Evolutionary conservation across 139 green algal genomes (phyloP).

Genomic region (Haematococcus sp.): DNA sequence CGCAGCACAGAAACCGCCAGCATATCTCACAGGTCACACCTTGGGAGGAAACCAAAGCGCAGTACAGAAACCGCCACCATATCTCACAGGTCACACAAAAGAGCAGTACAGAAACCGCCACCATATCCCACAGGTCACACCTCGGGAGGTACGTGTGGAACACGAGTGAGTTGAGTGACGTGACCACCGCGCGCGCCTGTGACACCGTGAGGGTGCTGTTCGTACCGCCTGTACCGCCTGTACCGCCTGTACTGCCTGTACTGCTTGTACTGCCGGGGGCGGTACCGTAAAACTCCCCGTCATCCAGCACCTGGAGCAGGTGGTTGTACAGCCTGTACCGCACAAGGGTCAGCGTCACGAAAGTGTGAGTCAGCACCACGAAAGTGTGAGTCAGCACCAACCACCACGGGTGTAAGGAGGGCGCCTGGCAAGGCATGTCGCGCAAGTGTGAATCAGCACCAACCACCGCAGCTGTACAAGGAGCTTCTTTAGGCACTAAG

Average conservation of each 20-base stretch:
- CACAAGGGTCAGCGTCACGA: slow-evolving; percentile 1
- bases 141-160: slow-evolving; percentile 62
- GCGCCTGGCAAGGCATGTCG: neutral
- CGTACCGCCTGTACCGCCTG: slow-evolving; percentile 34
- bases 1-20: no score
- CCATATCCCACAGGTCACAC: slow-evolving; percentile 2
- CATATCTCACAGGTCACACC: no score
- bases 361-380: neutral
- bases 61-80: no score
- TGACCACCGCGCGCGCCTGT: slow-evolving; percentile 62
- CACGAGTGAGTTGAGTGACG: slow-evolving; percentile 74
- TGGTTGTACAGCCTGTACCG: slow-evolving; percentile 52
- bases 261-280: neutral
- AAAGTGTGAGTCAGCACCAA: neutral
- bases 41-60: no score
- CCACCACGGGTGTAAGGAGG: neutral
- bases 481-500: no score
- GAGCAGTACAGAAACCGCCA: neutral
- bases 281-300: slow-evolving; percentile 74
- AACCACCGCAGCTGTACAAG: no score
- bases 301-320: slow-evolving; percentile 81
- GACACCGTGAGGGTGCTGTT: slow-evolving; percentile 45
- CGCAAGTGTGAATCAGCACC: no score
- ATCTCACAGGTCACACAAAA: no score
- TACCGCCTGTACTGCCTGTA: neutral